Evolutionary conservation across 2,329 filamentous ascomycete genomes (phyloP).

Genomic region (Lasiodiplodia gonubiensis): DNA sequence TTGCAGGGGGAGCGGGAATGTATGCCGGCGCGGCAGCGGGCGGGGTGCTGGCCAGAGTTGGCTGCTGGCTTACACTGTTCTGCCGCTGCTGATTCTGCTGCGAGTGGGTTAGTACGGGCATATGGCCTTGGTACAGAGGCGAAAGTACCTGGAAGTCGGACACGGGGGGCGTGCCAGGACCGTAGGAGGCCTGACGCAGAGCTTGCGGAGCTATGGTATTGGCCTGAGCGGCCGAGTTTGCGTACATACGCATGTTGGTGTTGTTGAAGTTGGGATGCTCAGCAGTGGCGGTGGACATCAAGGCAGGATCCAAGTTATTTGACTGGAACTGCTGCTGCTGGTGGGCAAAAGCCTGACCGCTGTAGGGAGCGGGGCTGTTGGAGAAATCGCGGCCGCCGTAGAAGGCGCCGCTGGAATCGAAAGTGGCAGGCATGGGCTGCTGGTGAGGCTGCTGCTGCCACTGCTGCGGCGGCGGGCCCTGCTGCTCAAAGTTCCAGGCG

Average conservation of each 20-base stretch:
- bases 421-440: constrained; percentile 27
- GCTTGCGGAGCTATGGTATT: constrained; percentile 29
- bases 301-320: constrained; percentile 31
- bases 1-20: constrained; percentile 8
- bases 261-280: constrained; percentile 26
- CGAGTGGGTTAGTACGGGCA: background rate
- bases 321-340: constrained; percentile 29
- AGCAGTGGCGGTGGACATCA: constrained; percentile 27
- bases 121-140: background rate
- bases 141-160: constrained; percentile 26
- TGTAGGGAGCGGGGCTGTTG: constrained; percentile 31
- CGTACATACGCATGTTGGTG: constrained; percentile 18
- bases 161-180: constrained; percentile 5
- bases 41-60: background rate
- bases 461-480: constrained; percentile 26
- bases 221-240: constrained; percentile 18
- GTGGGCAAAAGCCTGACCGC: constrained; percentile 21
- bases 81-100: constrained; percentile 14
- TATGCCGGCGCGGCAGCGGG: constrained; percentile 1
- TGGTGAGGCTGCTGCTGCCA: constrained; percentile 32
- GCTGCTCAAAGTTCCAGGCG: constrained; percentile 22
- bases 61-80: constrained; percentile 9
- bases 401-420: constrained; percentile 29
- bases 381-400: constrained; percentile 34
- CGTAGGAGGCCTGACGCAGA: constrained; percentile 27